Evolutionary conservation across 176 grass and related monocot species (phyloP).

Genomic region (Oryza nivara): DNA sequence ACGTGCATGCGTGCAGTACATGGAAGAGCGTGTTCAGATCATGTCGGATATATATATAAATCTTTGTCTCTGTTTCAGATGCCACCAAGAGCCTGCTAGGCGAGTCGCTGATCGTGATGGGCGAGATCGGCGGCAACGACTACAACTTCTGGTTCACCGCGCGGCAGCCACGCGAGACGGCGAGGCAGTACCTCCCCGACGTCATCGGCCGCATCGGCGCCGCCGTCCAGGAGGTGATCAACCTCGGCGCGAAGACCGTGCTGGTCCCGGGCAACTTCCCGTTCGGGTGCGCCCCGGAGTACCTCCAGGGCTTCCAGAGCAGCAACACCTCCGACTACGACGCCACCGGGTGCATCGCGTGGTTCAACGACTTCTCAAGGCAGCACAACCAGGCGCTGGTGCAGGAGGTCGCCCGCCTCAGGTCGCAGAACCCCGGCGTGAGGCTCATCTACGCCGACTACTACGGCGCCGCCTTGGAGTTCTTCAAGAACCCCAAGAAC

Average conservation of each 20-base stretch:
- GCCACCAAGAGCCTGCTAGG: conserved; percentile 11
- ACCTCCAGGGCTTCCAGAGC: conserved; percentile 21
- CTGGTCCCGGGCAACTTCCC: conserved; percentile 59
- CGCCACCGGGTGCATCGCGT: conserved; percentile 40
- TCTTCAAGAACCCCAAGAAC: conserved; percentile 20
- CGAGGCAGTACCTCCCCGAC: conserved; percentile 1
- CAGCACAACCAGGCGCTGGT: conserved; percentile 44
- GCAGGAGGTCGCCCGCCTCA: conserved; percentile 16
- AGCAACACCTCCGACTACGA: conserved; percentile 43
- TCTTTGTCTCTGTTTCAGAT: neutral
- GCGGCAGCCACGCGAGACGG: neutral
- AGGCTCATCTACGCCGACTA: conserved; percentile 68
- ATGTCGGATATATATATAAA: neutral
- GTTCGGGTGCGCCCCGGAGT: conserved; percentile 45
- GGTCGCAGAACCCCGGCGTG: conserved; percentile 29
- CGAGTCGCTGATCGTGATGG: conserved; percentile 50
- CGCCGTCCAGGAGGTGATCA: conserved; percentile 41
- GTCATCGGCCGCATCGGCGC: conserved; percentile 36
- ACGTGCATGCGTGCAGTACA: neutral
- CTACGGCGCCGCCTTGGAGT: conserved; percentile 39
- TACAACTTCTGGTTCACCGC: conserved; percentile 46
- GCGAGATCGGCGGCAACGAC: conserved; percentile 74
- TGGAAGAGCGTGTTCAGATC: neutral
- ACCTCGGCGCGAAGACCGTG: conserved; percentile 42
- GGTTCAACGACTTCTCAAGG: conserved; percentile 53